Evolutionary conservation across 345 rosid species (phyloP), one percentile per base, ranked within the genome.

Genomic region (Euphorbia pulcherrima): DNA sequence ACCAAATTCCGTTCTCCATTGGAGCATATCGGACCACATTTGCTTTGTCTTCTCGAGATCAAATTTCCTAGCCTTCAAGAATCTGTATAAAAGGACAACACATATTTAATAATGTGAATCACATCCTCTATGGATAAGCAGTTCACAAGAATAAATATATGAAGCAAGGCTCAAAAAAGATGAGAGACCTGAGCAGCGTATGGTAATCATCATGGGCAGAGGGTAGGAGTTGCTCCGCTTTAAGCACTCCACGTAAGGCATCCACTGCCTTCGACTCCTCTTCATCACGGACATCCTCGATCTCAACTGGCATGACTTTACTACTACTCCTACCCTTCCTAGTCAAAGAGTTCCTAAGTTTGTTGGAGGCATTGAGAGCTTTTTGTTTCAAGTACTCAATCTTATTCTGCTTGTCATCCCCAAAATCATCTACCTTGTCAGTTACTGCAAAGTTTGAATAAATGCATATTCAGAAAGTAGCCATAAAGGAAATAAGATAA

Each of bases 1-100:
- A 62, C 95, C 89, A 70, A 90, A 90, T 65, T 86, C 95, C 62
- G 86, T 87, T 76, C 99, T 87, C 99, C 99, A 94, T 1, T 73
- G 78, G 40, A 94, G 82, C 99, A 94, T 94, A 47, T 84, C 90
- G 39, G 90, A 70, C 97, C 99, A 94, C 99, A 94, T 91, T 58
- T 75, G 95, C 80, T 93, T 93, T 57, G 97, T 71, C 80, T 89
- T 93, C 60, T 90, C 98, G 14, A 87, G 56, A 64, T 94, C 97
- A 9, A 88, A 91, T 69, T 91, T 94, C 75, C 99, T 91, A 12
- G 99, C 99, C 83, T 82, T 94, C 84, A 89, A 80, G 80, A 88
- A 92, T 66, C 98, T 88, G 75, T 39, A 72, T n/a, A 21, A 54
- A 65, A 65, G 20, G 21, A 59, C 12, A 48, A 24, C 30, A 60